Evolutionary conservation across 2,329 filamentous ascomycete genomes (phyloP).

Genomic region (Beauveria rudraprayagi): DNA sequence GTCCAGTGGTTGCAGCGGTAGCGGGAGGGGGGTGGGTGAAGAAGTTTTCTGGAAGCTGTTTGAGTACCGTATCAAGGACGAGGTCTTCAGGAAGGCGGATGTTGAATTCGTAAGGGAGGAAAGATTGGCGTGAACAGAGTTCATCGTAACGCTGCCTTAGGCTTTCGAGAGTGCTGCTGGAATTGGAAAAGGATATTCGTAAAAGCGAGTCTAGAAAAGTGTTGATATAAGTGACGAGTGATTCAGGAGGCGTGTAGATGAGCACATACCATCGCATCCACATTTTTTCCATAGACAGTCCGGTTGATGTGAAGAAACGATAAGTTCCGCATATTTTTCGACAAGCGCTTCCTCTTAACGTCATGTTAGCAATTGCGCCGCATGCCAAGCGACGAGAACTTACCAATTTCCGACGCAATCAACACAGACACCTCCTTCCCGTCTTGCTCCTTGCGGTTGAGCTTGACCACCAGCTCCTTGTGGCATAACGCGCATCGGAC

Average conservation of each 20-base stretch:
- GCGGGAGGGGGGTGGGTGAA: slow-evolving; percentile 37
- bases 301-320: slow-evolving; percentile 67
- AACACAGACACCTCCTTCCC: slow-evolving; percentile 46
- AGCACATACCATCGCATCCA: slow-evolving; percentile 70
- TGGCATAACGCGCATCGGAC: slow-evolving; percentile 82
- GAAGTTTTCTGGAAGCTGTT: slow-evolving; percentile 46
- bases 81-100: slow-evolving; percentile 46
- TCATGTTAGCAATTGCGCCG: slow-evolving; percentile 15
- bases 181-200: slow-evolving; percentile 55
- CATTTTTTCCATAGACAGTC: slow-evolving; percentile 79
- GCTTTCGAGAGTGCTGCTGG: slow-evolving; percentile 46
- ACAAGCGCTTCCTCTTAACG: slow-evolving; percentile 56
- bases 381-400: background rate
- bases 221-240: background rate
- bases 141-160: slow-evolving; percentile 60
- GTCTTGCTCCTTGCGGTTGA: slow-evolving; percentile 53
- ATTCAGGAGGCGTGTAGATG: background rate
- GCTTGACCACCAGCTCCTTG: slow-evolving; percentile 73
- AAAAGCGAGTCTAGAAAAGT: slow-evolving; percentile 44
- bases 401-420: slow-evolving; percentile 52
- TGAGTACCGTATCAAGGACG: slow-evolving; percentile 41
- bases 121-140: slow-evolving; percentile 43
- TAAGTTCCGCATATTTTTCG: slow-evolving; percentile 64
- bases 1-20: slow-evolving; percentile 18
- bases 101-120: slow-evolving; percentile 55